Percentiles rank a stretch among this genome's conserved stretches.
Conservation (phyloP, 2,329 filamentous ascomycete genomes). For the Exophiala dermatitidis region DNA sequence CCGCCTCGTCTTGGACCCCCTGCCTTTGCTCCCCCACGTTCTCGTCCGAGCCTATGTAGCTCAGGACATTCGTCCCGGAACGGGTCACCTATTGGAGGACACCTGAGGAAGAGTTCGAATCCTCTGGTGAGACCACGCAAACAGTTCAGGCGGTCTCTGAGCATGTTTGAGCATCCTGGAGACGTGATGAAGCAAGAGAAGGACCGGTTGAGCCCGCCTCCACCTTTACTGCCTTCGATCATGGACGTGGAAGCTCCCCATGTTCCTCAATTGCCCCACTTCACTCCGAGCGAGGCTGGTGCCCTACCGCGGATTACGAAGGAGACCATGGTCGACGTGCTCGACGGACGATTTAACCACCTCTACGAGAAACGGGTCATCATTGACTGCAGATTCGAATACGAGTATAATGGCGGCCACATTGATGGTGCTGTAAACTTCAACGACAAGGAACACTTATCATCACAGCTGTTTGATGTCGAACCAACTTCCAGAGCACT, state of each 20-base stretch:
- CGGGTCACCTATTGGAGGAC: constrained; percentile 66
- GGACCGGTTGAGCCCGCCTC: constrained; percentile 43
- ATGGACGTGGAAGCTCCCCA: constrained; percentile 69
- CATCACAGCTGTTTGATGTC: constrained; percentile 65
- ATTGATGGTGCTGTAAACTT: constrained; percentile 91
- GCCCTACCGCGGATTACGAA: constrained; percentile 80
- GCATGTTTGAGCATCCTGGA: constrained; percentile 92
- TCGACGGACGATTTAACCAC: constrained; percentile 74
- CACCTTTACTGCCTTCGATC: constrained; percentile 62
- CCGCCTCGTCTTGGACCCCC: constrained; percentile 31
- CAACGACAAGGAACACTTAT: constrained; percentile 88
- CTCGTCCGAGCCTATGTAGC: constrained; percentile 13
- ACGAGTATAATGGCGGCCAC: constrained; percentile 94
- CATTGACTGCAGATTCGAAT: constrained; percentile 96
- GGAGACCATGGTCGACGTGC: constrained; percentile 73
- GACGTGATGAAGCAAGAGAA: constrained; percentile 79
- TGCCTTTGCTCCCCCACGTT: constrained; percentile 15
- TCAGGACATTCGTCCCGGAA: constrained; percentile 46
- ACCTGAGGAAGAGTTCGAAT: constrained; percentile 66
- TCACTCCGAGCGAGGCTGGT: constrained; percentile 71
- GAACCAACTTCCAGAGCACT: constrained; percentile 64
- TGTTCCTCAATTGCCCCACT: constrained; percentile 68
- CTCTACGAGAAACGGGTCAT: constrained; percentile 75
- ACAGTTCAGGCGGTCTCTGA: constrained; percentile 82
- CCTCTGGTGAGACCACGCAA: constrained; percentile 71